Percentiles rank a stretch among this genome's conserved stretches.
phyloP scores from a whole-genome alignment of 768 basidiomycete genomes.

The Suillus plorans region DNA sequence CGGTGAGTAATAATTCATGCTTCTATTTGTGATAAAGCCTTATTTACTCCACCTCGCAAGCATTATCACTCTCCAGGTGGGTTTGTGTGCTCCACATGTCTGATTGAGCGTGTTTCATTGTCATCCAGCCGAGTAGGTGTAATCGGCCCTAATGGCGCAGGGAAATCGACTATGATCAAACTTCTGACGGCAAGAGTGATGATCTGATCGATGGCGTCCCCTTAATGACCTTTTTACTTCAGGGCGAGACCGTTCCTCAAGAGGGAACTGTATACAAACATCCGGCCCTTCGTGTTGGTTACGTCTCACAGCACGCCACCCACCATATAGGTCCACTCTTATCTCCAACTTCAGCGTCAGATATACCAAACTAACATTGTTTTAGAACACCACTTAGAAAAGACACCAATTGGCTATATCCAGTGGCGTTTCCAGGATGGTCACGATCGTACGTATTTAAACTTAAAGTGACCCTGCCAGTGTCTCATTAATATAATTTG shows the following conservation, averaged over 20 bases:
- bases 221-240: slow-evolving; percentile 15
- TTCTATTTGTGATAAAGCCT: slow-evolving; percentile 1
- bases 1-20: slow-evolving; percentile 27
- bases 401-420: slow-evolving; percentile 95
- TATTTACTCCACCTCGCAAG: not conserved
- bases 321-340: slow-evolving; percentile 77
- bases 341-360: slow-evolving; percentile 15
- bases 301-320: slow-evolving; percentile 97
- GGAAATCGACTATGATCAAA: slow-evolving; percentile 95
- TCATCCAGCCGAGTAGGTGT: slow-evolving; percentile 81
- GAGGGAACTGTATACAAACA: slow-evolving; percentile 93
- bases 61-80: slow-evolving; percentile 87
- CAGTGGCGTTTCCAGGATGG: slow-evolving; percentile 99
- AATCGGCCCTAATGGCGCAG: slow-evolving; percentile 91
- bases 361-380: slow-evolving; percentile 16
- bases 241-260: slow-evolving; percentile 93
- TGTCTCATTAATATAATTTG: slow-evolving; percentile 11
- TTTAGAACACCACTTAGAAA: slow-evolving; percentile 88
- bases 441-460: slow-evolving; percentile 74
- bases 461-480: slow-evolving; percentile 10
- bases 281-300: slow-evolving; percentile 89
- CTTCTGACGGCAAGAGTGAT: slow-evolving; percentile 68
- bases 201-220: slow-evolving; percentile 4
- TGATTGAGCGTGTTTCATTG: slow-evolving; percentile 20
- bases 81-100: slow-evolving; percentile 27